Evolutionary conservation across 140 eudicot genomes (phyloP).

Genomic region (Stevia rebaudiana): DNA sequence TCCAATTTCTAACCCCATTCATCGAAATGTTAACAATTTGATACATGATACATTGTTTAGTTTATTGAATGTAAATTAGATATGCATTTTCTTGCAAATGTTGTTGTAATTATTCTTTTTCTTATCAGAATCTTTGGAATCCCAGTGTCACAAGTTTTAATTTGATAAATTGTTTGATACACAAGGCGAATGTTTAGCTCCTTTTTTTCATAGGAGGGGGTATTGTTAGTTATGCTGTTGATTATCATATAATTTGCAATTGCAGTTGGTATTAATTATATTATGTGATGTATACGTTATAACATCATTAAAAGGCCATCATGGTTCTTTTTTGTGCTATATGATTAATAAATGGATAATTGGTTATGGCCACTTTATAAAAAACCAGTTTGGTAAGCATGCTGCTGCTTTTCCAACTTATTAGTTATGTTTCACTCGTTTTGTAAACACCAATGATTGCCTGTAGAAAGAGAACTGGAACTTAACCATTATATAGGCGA

Average conservation of each 20-base stretch:
- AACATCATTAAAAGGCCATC: neutral
- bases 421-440: neutral
- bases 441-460: neutral
- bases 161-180: neutral
- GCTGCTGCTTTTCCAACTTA: constrained; percentile 13
- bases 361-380: neutral
- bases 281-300: neutral
- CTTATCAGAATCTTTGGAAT: constrained; percentile 1
- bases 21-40: neutral
- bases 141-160: neutral
- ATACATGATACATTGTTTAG: neutral
- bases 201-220: neutral
- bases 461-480: neutral
- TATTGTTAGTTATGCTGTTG: neutral
- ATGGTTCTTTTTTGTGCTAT: neutral
- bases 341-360: neutral
- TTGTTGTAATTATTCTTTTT: neutral
- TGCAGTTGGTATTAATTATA: neutral
- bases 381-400: constrained; percentile 1
- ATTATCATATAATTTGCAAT: neutral
- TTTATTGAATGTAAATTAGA: neutral
- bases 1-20: neutral
- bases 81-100: constrained; percentile 6
- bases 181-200: neutral
- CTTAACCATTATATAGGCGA: neutral